Evolutionary conservation across 768 basidiomycete genomes (phyloP).

Genomic region (Leccinum variicolor): DNA sequence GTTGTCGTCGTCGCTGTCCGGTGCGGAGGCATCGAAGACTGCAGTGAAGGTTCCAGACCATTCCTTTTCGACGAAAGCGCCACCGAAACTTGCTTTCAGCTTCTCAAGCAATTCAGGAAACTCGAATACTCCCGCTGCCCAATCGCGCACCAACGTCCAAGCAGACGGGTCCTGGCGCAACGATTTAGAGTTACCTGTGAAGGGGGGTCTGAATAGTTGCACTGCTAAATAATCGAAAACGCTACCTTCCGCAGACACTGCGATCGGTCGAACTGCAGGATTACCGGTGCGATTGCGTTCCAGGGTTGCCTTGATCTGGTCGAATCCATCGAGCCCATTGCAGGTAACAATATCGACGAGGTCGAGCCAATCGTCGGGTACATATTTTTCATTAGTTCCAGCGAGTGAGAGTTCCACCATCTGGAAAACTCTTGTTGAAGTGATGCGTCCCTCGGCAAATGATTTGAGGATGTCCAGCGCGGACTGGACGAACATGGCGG

Average conservation of each 20-base stretch:
- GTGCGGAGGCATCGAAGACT: neutral
- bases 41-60: neutral
- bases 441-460: neutral
- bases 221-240: neutral
- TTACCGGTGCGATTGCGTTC: neutral
- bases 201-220: neutral
- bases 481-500: neutral
- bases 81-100: neutral
- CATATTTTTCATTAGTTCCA: neutral
- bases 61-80: neutral
- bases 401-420: neutral
- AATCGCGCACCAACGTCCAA: neutral
- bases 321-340: neutral
- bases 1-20: neutral
- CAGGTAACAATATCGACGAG: neutral
- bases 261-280: too few relatives aligned
- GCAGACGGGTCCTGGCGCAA: neutral
- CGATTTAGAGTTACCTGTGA: neutral
- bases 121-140: neutral
- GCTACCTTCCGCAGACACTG: too few relatives aligned
- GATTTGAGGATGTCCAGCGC: neutral
- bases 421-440: neutral
- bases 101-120: neutral
- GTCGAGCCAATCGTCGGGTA: neutral
- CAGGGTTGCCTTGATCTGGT: neutral